phyloP scores from a whole-genome alignment of 306 rosid genomes.

The Dalbergia cochinchinensis region DNA sequence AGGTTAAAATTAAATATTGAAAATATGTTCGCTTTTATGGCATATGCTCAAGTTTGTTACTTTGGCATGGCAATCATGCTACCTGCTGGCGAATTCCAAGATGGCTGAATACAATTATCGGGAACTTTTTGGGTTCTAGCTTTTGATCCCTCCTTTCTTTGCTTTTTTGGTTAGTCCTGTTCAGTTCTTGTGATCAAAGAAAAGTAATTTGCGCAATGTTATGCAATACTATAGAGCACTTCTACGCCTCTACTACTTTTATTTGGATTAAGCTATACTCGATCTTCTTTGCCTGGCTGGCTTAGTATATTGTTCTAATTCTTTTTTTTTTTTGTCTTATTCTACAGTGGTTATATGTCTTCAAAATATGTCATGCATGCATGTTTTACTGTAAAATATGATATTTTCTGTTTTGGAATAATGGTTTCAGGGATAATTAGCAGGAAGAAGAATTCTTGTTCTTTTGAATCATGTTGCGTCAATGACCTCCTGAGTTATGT shows the following conservation, averaged over 20 bases:
- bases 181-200: neutral
- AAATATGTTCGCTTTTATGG: neutral
- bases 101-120: slow-evolving; percentile 1
- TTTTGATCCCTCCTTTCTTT: neutral
- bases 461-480: slow-evolving; percentile 40
- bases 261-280: neutral
- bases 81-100: neutral
- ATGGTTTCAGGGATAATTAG: slow-evolving; percentile 57
- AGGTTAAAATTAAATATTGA: neutral
- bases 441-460: slow-evolving; percentile 55
- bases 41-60: neutral
- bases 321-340: neutral
- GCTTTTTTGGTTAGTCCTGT: neutral
- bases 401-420: slow-evolving; percentile 56
- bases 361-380: slow-evolving; percentile 62
- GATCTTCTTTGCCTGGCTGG: neutral
- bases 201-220: neutral
- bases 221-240: neutral
- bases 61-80: neutral
- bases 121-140: neutral
- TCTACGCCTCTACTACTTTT: neutral
- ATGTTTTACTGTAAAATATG: slow-evolving; percentile 52
- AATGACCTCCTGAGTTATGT: slow-evolving; percentile 59
- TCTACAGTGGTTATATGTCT: slow-evolving; percentile 55
- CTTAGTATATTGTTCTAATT: neutral